Evolutionary conservation across 2,329 filamentous ascomycete genomes (phyloP), one percentile per base, ranked within the genome.

Genomic region (Diplodia corticola): DNA sequence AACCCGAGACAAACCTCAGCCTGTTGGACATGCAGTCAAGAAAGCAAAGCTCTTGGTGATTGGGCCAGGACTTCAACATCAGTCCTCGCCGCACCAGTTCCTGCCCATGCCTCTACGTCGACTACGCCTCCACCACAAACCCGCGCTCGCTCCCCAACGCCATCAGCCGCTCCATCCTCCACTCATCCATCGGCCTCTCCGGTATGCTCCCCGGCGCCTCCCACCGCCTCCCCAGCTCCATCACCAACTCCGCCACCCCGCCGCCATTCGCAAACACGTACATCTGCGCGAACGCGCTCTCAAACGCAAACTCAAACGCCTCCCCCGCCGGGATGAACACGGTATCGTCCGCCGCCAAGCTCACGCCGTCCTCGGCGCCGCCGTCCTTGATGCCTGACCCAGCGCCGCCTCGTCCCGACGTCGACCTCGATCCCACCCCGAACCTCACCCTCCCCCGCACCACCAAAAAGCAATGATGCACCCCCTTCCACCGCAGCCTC

Each of bases 211-310:
- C 37, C 17, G 35, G 54, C 54, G 35, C 54, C 33, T 57, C 54
- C 54, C 28, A 44, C 54, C n/a, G 24, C 24, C 12, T 22, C 13
- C 55, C 55, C 17, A 60, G 40, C 40, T 48, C 46, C 22, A 48
- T 60, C 17, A 33, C 40, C 4, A 60, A 4, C 37, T 60, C 55
- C 17, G 55, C 55, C 37, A 60, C 55, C 4, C 40, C 40, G 26
- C 55, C 55, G 24, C 37, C 55, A 10, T 60, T 60, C 2, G 55
- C 24, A 13, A 46, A 46, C 10, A 48, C 55, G 10, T 60, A 60
- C 55, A 60, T 48, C 55, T 60, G 55, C 24, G 55, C 37, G 9
- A 46, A 48, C n/a, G 55, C 24, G 26, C 55, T 60, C n/a, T 33
- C 24, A n/a, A 60, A 60, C 22, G 24, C 46, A 10, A 60, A 60